These are phyloP conservation scores for Fusarium redolens DNA, from an alignment of 2,329 filamentous ascomycete genomes.

Conservation along the genomic window DNA sequence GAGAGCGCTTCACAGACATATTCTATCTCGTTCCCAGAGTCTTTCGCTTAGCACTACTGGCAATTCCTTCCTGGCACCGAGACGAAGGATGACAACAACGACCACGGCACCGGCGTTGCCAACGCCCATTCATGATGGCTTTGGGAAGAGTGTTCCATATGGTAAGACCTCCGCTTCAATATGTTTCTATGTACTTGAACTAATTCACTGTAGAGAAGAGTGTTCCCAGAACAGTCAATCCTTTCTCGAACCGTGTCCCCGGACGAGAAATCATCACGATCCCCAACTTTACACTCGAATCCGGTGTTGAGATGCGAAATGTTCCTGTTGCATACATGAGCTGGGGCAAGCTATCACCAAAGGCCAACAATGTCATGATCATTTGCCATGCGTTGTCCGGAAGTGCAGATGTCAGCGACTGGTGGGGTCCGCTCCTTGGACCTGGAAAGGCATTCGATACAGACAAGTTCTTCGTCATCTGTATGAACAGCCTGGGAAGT, in stretches of 20 bases:
- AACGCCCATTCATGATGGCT: not conserved
- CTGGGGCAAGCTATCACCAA: not conserved
- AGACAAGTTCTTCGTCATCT: not conserved
- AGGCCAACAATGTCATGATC: not conserved
- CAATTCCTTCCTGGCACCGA: not conserved
- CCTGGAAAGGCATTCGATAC: not conserved
- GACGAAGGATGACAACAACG: not conserved
- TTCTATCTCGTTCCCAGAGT: not conserved
- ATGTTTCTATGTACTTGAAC: not conserved
- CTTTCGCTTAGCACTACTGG: not conserved
- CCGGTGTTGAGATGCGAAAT: not conserved
- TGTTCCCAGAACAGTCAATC: not conserved
- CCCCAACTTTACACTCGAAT: not conserved
- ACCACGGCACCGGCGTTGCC: not conserved
- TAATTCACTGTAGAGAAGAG: not conserved
- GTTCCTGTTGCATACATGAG: not conserved
- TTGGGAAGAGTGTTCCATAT: not conserved
- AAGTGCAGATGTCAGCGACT: not conserved
- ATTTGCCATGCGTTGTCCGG: not conserved
- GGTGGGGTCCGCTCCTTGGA: not conserved
- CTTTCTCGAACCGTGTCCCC: not conserved
- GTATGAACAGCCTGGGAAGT: not conserved
- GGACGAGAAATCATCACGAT: not conserved
- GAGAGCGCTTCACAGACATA: not conserved
- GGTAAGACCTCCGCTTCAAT: rapidly evolving